Conservation (phyloP, 2,329 filamentous ascomycete genomes). For the Immersiporthe knoxdaviesiana region DNA sequence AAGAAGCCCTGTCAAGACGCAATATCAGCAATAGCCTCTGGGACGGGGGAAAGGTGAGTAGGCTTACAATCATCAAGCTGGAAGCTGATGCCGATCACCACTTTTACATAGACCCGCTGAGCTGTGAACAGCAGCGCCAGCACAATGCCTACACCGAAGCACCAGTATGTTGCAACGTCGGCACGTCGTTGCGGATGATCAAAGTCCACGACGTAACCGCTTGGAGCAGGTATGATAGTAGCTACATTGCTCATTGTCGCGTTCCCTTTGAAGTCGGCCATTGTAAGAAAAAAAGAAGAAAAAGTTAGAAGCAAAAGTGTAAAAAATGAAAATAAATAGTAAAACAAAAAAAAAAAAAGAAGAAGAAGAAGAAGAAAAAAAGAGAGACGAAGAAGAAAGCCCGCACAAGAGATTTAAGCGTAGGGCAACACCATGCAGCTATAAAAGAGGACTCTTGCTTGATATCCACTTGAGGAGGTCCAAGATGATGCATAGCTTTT, state of each 20-base stretch:
- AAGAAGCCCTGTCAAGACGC: conserved; percentile 13
- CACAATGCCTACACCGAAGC: conserved; percentile 15
- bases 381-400: background rate
- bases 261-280: background rate
- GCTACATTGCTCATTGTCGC: conserved; percentile 33
- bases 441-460: background rate
- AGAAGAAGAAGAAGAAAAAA: background rate
- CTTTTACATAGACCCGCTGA: conserved; percentile 24
- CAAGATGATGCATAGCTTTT: background rate
- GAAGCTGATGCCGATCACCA: background rate
- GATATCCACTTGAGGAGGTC: background rate
- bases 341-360: background rate
- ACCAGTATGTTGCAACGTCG: conserved; percentile 13
- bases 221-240: conserved; percentile 35
- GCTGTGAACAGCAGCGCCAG: conserved; percentile 22
- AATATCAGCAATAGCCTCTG: background rate
- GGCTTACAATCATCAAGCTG: conserved; percentile 24
- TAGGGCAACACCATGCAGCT: background rate
- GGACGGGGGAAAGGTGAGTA: no score
- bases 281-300: no score
- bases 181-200: conserved; percentile 35
- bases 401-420: background rate
- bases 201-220: conserved; percentile 41
- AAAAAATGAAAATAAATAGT: no score
- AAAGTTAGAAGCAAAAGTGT: background rate